Conservation (phyloP, 345 rosid species). For the Erucastrum elatum region DNA sequence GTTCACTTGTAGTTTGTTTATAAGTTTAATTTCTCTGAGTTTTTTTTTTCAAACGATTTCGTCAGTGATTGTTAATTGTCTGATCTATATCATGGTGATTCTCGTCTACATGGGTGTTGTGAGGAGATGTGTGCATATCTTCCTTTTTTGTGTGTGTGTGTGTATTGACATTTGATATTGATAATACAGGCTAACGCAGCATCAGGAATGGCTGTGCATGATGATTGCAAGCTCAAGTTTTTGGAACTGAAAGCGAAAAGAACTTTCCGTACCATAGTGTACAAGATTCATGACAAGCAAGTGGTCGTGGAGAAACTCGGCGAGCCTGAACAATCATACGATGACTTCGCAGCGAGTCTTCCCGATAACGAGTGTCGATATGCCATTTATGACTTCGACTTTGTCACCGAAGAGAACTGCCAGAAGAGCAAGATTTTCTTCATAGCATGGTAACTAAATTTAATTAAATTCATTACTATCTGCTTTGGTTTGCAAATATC, state of each 20-base stretch:
- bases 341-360: conserved; percentile 53
- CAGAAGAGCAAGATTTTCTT: conserved; percentile 96
- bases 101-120: too few relatives aligned
- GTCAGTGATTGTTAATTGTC: neutral
- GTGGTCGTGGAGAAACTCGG: conserved; percentile 67
- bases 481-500: neutral
- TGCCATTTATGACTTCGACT: conserved; percentile 68
- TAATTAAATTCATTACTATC: neutral
- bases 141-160: neutral
- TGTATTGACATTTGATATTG: neutral
- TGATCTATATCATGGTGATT: neutral
- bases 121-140: neutral
- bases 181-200: conserved; percentile 64
- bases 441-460: conserved; percentile 57
- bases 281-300: conserved; percentile 67
- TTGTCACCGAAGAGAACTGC: conserved; percentile 74
- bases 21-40: neutral
- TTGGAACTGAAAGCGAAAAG: conserved; percentile 69
- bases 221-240: conserved; percentile 70
- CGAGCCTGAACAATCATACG: conserved; percentile 50
- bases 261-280: conserved; percentile 59
- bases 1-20: neutral
- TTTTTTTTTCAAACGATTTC: neutral
- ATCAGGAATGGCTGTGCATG: conserved; percentile 75
- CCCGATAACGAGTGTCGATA: conserved; percentile 71